Base-by-base conservation (phyloP, 257 asterid species). In the Gentiana dahurica region DNA sequence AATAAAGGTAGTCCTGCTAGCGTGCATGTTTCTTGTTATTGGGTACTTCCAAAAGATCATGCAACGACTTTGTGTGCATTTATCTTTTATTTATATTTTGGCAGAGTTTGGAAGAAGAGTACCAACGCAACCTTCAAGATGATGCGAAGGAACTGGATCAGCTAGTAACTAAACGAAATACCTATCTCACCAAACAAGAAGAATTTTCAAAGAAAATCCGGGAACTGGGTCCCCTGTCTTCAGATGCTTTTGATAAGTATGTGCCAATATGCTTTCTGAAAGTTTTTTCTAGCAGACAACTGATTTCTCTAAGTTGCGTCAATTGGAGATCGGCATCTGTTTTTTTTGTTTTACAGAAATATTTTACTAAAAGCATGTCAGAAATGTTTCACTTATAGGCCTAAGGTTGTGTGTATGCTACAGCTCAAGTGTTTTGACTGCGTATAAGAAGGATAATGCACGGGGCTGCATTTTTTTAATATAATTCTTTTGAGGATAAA, bases 221-320 rank as follows among this genome's bases (percentile, higher is more conserved):
- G 64, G 98, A 87, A 72, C 66, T 88, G 83, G 98, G 98, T 71
- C 95, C 95, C 55, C 80, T 92, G 59, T 85, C 98, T 59, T 79
- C 98, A 8, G 98, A 92, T 77, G 95, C 98, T 54, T 85, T 92
- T 83, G 98, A 92, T 68, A 92, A 68, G 98, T 91, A 88, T 61
- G 59, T 36, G 49, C 24, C 34, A 34, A 36, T 13, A 34, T 24
- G 4, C 8, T 32, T 38, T 38, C 24, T 24, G n/a, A 39, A 36
- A 41, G 46, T 41, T 10, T 41, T 41, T 12, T 36, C 46, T 47
- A 6, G 34, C 46, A 34, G 1, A 47, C 8, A 48, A 8, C 24
- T 24, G 24, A 24, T 24, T 24, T 24, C 24, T 24, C 24, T 24
- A 24, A 24, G 24, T 24, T 24, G 24, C 24, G 24, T 24, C 24